These are phyloP conservation scores for Diospyros kaki DNA, from an alignment of 148 eudicot genomes.

Conservation along the genomic window DNA sequence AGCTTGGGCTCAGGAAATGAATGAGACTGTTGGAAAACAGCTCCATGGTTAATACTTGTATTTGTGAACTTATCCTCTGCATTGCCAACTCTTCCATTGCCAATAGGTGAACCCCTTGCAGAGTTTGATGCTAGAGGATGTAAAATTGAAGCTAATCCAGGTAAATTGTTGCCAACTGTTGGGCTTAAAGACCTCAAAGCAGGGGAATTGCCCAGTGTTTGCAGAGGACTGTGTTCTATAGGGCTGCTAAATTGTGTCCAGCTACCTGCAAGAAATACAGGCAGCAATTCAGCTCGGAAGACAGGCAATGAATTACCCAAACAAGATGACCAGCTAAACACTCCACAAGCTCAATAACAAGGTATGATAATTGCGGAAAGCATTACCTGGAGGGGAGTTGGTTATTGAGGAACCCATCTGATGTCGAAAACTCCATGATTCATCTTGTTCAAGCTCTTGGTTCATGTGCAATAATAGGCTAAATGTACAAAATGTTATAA, in stretches of 20 bases:
- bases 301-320: not conserved
- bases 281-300: slow-evolving; percentile 9
- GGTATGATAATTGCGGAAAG: slow-evolving; percentile 1
- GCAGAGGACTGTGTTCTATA: slow-evolving; percentile 45
- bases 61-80: slow-evolving; percentile 36
- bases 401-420: slow-evolving; percentile 57
- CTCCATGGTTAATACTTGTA: slow-evolving; percentile 34
- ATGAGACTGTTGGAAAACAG: slow-evolving; percentile 52
- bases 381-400: slow-evolving; percentile 73
- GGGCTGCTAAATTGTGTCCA: slow-evolving; percentile 74
- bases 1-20: slow-evolving; percentile 66
- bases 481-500: slow-evolving; percentile 13
- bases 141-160: slow-evolving; percentile 64
- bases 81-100: slow-evolving; percentile 46
- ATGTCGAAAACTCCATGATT: slow-evolving; percentile 53
- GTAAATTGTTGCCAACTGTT: slow-evolving; percentile 35
- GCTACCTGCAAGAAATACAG: slow-evolving; percentile 38
- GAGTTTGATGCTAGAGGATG: slow-evolving; percentile 50
- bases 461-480: slow-evolving; percentile 66
- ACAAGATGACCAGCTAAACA: not conserved
- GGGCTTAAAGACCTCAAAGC: slow-evolving; percentile 50
- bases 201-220: slow-evolving; percentile 47
- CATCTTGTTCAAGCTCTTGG: slow-evolving; percentile 77
- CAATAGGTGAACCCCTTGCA: slow-evolving; percentile 58
- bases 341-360: not conserved